These are phyloP conservation scores for Hyphopichia buzzinii DNA, from an alignment of 1,139 yeast genomes.

Conservation along the genomic window DNA sequence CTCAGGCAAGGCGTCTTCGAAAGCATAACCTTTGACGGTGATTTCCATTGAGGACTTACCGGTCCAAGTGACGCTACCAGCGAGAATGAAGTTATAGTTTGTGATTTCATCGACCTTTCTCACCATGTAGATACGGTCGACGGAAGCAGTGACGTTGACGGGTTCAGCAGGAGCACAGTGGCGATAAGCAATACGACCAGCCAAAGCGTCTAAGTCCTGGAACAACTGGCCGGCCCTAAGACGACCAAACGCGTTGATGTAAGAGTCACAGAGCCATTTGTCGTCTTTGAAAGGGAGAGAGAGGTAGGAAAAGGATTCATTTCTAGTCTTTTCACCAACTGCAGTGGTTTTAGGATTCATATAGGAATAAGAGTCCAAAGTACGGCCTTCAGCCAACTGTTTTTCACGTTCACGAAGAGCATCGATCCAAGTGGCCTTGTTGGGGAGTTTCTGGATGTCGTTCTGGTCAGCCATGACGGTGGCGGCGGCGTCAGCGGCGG, in stretches of 20 bases:
- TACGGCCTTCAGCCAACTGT: slow-evolving; percentile 67
- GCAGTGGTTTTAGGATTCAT: slow-evolving; percentile 72
- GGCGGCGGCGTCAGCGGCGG: slow-evolving; percentile 69
- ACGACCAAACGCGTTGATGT: slow-evolving; percentile 85
- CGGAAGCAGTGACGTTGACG: slow-evolving; percentile 90
- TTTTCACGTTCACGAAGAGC: slow-evolving; percentile 75
- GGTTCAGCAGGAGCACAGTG: slow-evolving; percentile 92
- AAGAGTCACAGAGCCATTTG: slow-evolving; percentile 77
- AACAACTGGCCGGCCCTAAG: slow-evolving; percentile 88
- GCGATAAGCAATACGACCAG: slow-evolving; percentile 82
- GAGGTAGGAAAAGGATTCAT: slow-evolving; percentile 73
- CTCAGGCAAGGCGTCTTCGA: slow-evolving; percentile 48
- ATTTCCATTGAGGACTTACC: slow-evolving; percentile 96
- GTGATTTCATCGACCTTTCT: slow-evolving; percentile 78
- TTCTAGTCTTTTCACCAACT: slow-evolving; percentile 69
- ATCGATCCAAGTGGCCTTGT: slow-evolving; percentile 78
- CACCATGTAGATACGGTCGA: slow-evolving; percentile 86
- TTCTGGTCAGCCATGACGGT: slow-evolving; percentile 56
- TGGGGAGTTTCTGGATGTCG: slow-evolving; percentile 37
- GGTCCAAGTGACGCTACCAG: slow-evolving; percentile 91
- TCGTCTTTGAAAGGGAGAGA: slow-evolving; percentile 83
- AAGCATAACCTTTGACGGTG: slow-evolving; percentile 82
- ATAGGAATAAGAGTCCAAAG: slow-evolving; percentile 66
- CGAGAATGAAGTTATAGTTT: slow-evolving; percentile 72
- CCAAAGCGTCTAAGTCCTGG: slow-evolving; percentile 87